Conservation (phyloP, 108 stramenopile genomes). For the Discostella stelligeroides region DNA sequence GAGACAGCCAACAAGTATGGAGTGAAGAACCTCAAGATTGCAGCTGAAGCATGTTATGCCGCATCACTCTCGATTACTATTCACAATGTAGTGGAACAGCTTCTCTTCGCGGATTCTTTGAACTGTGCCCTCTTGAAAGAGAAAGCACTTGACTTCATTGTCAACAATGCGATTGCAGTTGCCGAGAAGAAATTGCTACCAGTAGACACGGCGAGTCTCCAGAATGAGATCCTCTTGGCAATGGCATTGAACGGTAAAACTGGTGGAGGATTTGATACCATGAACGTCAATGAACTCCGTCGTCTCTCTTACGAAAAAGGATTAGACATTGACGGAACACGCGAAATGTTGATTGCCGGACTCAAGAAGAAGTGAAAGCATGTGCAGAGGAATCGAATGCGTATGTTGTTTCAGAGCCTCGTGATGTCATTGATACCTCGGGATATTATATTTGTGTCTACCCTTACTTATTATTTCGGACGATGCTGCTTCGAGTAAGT, state of each 20-base stretch:
- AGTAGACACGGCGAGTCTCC: not conserved
- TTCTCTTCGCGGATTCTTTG: constrained; percentile 7
- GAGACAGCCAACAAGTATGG: constrained; percentile 8
- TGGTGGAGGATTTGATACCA: not conserved
- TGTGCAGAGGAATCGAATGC: too few relatives aligned
- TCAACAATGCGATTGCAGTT: not conserved
- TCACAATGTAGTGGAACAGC: constrained; percentile 2
- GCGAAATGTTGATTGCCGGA: too few relatives aligned
- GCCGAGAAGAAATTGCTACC: not conserved
- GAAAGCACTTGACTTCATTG: constrained; percentile 1
- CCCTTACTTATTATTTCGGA: too few relatives aligned
- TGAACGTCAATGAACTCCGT: constrained; percentile 3
- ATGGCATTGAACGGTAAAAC: not conserved
- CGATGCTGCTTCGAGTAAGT: too few relatives aligned
- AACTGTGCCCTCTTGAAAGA: constrained; percentile 9
- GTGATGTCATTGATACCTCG: too few relatives aligned
- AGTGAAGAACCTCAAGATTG: not conserved
- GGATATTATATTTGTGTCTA: too few relatives aligned
- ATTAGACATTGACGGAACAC: not conserved
- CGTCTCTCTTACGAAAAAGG: too few relatives aligned
- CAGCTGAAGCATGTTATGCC: constrained; percentile 1
- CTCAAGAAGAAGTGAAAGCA: too few relatives aligned
- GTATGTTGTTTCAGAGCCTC: too few relatives aligned
- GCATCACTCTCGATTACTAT: not conserved
- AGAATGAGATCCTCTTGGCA: not conserved